A percentile compares a stretch with the other conserved stretches of the same genome.
Conservation (phyloP, 2,329 filamentous ascomycete species). For the Alternaria solani region DNA sequence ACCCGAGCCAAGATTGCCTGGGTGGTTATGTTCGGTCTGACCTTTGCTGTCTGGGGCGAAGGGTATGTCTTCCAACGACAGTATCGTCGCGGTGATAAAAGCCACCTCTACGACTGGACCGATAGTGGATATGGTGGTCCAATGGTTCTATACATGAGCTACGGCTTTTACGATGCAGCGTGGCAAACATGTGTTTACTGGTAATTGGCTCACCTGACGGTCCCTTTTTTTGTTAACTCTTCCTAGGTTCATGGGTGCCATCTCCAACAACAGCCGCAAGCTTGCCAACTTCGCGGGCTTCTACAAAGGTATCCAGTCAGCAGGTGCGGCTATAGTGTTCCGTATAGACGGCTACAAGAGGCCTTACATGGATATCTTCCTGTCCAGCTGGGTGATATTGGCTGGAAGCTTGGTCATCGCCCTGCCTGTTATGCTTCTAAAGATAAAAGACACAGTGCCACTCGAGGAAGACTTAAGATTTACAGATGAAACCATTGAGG, state of each 20-base stretch:
- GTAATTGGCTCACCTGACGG: slow-evolving; percentile 53
- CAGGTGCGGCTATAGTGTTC: slow-evolving; percentile 77
- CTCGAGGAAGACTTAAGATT: slow-evolving; percentile 75
- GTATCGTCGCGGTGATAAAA: slow-evolving; percentile 55
- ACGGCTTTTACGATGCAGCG: slow-evolving; percentile 83
- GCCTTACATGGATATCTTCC: slow-evolving; percentile 74
- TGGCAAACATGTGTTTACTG: slow-evolving; percentile 93
- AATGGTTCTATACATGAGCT: slow-evolving; percentile 88
- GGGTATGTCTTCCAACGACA: slow-evolving; percentile 76
- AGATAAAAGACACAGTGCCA: slow-evolving; percentile 78
- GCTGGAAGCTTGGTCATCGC: slow-evolving; percentile 75
- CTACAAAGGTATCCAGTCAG: slow-evolving; percentile 87
- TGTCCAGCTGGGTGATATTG: slow-evolving; percentile 76
- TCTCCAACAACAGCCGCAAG: slow-evolving; percentile 89
- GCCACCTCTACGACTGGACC: slow-evolving; percentile 66
- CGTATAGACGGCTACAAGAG: slow-evolving; percentile 66
- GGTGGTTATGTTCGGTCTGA: slow-evolving; percentile 68
- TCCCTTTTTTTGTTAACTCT: slow-evolving; percentile 1
- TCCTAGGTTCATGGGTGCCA: slow-evolving; percentile 81
- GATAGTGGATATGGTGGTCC: slow-evolving; percentile 73
- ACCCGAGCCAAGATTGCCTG: slow-evolving; percentile 70
- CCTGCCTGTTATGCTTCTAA: slow-evolving; percentile 76
- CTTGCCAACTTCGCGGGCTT: slow-evolving; percentile 88
- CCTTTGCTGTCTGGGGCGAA: slow-evolving; percentile 79
- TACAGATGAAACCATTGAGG: slow-evolving; percentile 73